Conservation (phyloP, 2,329 filamentous ascomycete species). For the Scytalidium sp. region DNA sequence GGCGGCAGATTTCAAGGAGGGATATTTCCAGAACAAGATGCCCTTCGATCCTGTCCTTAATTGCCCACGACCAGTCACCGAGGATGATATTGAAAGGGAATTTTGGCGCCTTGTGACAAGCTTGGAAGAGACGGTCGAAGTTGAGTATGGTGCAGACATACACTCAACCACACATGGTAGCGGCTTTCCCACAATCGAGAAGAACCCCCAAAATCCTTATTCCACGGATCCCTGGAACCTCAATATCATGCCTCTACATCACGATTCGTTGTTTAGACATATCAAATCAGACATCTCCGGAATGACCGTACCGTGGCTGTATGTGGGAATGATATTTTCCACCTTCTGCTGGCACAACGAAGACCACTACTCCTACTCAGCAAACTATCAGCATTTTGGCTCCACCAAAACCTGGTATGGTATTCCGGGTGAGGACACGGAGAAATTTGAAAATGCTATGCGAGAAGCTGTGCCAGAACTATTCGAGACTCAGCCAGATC, state of each 20-base stretch:
- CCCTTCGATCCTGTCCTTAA: conserved; percentile 82
- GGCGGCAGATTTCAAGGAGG: conserved; percentile 90
- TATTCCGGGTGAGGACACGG: conserved; percentile 88
- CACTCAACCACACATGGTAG: conserved; percentile 98
- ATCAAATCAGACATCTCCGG: conserved; percentile 98
- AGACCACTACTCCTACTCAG: conserved; percentile 95
- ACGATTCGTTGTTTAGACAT: conserved; percentile 90
- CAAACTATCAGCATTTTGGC: conserved; percentile 97
- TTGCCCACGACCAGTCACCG: conserved; percentile 75
- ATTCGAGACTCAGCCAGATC: conserved; percentile 94
- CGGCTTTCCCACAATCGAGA: conserved; percentile 92
- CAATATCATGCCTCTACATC: conserved; percentile 85
- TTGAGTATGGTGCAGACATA: conserved; percentile 97
- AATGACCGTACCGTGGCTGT: conserved; percentile 99
- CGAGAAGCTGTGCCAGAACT: conserved; percentile 90
- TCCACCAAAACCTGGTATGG: conserved; percentile 99
- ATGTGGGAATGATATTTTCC: conserved; percentile 99
- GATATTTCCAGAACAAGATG: conserved; percentile 89
- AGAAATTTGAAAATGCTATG: conserved; percentile 96
- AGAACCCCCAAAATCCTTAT: conserved; percentile 82
- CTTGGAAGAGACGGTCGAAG: conserved; percentile 91
- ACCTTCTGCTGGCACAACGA: conserved; percentile 99
- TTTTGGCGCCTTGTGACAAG: conserved; percentile 96
- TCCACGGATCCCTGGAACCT: conserved; percentile 93
- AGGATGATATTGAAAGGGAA: conserved; percentile 93